Conservation (phyloP, 768 basidiomycete species). For the Russula foetens region DNA sequence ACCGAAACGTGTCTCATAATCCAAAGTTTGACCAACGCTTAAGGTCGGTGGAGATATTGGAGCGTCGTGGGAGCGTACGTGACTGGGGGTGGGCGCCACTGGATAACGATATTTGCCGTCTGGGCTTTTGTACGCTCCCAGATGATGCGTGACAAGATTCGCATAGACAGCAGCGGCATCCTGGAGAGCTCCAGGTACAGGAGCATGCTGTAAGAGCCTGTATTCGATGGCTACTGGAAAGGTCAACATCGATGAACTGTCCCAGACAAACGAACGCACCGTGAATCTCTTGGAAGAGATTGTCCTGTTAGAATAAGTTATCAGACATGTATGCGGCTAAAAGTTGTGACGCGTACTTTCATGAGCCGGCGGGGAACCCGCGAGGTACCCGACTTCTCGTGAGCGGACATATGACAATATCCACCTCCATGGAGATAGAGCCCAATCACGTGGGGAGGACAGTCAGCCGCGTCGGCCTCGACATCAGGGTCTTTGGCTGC, state of each 20-base stretch:
- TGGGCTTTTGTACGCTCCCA: conserved; percentile 15
- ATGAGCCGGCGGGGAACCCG: conserved; percentile 41
- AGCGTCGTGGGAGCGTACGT: neutral
- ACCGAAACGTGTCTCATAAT: neutral
- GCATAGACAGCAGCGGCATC: conserved; percentile 46
- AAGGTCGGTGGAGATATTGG: neutral
- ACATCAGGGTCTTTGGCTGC: conserved; percentile 21
- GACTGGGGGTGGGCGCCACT: conserved; percentile 17
- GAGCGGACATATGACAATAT: conserved; percentile 51
- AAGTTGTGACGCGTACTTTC: conserved; percentile 26
- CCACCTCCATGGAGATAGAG: conserved; percentile 50
- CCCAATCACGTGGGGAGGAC: conserved; percentile 31
- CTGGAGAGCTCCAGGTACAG: conserved; percentile 46
- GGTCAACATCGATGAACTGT: neutral
- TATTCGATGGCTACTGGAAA: conserved; percentile 37
- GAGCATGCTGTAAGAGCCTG: conserved; percentile 42
- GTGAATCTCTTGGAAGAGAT: conserved; percentile 30
- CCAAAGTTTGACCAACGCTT: neutral
- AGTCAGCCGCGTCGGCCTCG: conserved; percentile 23
- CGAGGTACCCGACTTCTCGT: conserved; percentile 40
- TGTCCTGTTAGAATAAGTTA: conserved; percentile 20
- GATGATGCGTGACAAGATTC: conserved; percentile 32
- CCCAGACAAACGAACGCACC: conserved; percentile 13
- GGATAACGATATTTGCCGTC: conserved; percentile 24
- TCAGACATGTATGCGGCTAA: neutral